Evolutionary conservation across 2,329 filamentous ascomycete genomes (phyloP).

Genomic region (Aureobasidium sp.): DNA sequence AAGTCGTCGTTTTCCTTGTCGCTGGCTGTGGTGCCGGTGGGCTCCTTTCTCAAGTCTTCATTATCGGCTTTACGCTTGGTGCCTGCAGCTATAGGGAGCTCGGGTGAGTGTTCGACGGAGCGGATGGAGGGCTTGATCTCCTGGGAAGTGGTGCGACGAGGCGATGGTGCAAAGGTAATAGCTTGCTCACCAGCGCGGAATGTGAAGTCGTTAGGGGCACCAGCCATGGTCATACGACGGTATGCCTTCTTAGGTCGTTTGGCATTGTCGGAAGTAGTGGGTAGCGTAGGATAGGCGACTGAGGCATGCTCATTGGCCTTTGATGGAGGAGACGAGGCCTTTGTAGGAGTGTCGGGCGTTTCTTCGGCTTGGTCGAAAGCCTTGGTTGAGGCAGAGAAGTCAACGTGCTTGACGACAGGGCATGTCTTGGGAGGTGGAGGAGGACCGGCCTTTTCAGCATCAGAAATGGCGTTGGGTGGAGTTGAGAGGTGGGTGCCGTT

Average conservation of each 20-base stretch:
- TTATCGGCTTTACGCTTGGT: slow-evolving; percentile 38
- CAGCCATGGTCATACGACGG: slow-evolving; percentile 24
- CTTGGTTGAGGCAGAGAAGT: slow-evolving; percentile 61
- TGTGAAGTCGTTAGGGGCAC: slow-evolving; percentile 36
- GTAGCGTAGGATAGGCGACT: slow-evolving; percentile 11
- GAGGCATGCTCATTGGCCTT: slow-evolving; percentile 8
- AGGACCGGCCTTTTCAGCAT: slow-evolving; percentile 29
- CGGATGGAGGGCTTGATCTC: slow-evolving; percentile 34
- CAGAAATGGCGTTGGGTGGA: slow-evolving; percentile 23
- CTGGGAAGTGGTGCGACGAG: slow-evolving; percentile 18
- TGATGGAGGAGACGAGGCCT: slow-evolving; percentile 23
- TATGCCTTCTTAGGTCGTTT: slow-evolving; percentile 23
- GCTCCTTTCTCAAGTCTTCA: slow-evolving; percentile 14
- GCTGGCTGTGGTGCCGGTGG: not conserved
- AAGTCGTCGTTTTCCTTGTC: slow-evolving; percentile 37
- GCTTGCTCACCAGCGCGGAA: slow-evolving; percentile 36
- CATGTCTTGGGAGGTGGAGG: slow-evolving; percentile 50
- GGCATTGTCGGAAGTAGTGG: slow-evolving; percentile 12
- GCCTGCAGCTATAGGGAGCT: slow-evolving; percentile 13
- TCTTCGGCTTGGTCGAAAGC: slow-evolving; percentile 16
- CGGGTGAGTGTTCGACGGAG: slow-evolving; percentile 31
- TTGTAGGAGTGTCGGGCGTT: slow-evolving; percentile 18
- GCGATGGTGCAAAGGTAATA: slow-evolving; percentile 35
- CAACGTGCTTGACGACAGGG: slow-evolving; percentile 68
- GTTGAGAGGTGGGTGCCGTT: slow-evolving; percentile 49